Base-by-base conservation (phyloP, 306 rosid species). In the Inga leiocalycina region DNA sequence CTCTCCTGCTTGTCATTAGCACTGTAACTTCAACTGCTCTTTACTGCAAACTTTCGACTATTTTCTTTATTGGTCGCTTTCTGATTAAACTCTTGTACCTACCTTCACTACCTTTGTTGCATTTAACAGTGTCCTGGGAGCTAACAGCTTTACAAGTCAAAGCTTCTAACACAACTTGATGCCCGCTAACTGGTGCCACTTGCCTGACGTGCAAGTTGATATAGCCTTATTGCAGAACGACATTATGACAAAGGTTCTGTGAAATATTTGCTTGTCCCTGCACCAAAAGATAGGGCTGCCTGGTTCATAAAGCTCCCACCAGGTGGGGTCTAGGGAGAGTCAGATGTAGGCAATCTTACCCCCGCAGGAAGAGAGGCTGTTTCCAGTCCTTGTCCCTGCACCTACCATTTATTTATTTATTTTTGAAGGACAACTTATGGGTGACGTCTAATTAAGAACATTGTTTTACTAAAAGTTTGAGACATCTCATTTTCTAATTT, bases 401-500 rank as follows among this genome's bases (percentile, higher is more conserved):
- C 12, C 62, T 56, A 56, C 20, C 62, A 56, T 20, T 20, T 56
- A 52, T 56, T 20, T 20, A 7, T 56, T 56, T 52, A 52, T 51
- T 52, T 52, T 52, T 52, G 22, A 56, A 56, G 62, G 72, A 44
- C 14, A 44, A 71, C 67, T 64, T 64, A 76, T 20, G 69, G 57
- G 45, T 79, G 45, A 39, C 32, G 68, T 64, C 69, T 77, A n/a
- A 75, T 69, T 24, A 24, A 61, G 4, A 24, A 24, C 34, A 75
- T 43, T 3, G 43, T 61, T 78, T 64, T 48, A 32, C 27, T 7
- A 56, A 56, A 67, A 48, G 61, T 20, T 71, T 64, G 73, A 34
- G 64, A 37, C 49, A 41, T 80, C 44, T 27, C 74, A 57, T 17
- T 81, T 67, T 64, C 76, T 52, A 59, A 64, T 49, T 79, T 70